These are phyloP conservation scores for Globisporangium acanthophoron DNA, from an alignment of 352 stramenopile genomes.

Conservation along the genomic window DNA sequence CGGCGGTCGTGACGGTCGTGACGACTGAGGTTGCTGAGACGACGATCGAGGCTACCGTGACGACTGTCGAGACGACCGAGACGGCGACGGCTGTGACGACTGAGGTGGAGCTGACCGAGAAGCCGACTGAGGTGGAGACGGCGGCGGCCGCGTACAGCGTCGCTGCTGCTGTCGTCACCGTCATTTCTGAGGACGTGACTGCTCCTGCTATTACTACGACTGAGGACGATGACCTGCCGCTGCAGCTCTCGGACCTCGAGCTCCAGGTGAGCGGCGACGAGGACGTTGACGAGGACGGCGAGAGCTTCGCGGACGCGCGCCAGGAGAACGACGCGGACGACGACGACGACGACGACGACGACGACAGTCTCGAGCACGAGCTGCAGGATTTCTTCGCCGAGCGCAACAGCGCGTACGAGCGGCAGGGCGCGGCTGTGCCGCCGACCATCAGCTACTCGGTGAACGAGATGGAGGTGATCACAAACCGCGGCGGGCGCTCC, in stretches of 20 bases:
- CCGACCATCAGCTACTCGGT: constrained; percentile 70
- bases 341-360: constrained; percentile 27
- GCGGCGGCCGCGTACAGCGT: too few relatives aligned
- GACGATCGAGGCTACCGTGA: not conserved
- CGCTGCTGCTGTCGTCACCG: not conserved
- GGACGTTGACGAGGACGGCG: constrained; percentile 1
- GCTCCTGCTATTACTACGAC: not conserved
- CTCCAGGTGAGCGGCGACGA: not conserved
- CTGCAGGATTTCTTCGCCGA: constrained; percentile 17
- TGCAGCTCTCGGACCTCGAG: constrained; percentile 5
- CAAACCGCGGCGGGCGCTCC: constrained; percentile 58
- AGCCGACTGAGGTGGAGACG: not conserved
- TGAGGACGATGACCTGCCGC: constrained; percentile 3
- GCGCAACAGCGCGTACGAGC: constrained; percentile 6
- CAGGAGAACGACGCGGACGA: constrained; percentile 16
- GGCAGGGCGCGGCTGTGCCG: constrained; percentile 21
- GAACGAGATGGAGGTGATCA: constrained; percentile 84
- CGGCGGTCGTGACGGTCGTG: constrained; percentile 3
- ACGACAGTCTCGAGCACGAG: constrained; percentile 18
- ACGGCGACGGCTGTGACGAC: not conserved
- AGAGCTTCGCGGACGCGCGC: constrained; percentile 13
- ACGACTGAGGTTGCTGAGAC: not conserved
- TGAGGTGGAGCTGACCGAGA: too few relatives aligned
- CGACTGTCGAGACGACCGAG: not conserved
- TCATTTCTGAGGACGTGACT: too few relatives aligned